These are phyloP conservation scores for Kregervanrija fluxuum DNA, from an alignment of 805 yeast species.

Conservation along the genomic window DNA sequence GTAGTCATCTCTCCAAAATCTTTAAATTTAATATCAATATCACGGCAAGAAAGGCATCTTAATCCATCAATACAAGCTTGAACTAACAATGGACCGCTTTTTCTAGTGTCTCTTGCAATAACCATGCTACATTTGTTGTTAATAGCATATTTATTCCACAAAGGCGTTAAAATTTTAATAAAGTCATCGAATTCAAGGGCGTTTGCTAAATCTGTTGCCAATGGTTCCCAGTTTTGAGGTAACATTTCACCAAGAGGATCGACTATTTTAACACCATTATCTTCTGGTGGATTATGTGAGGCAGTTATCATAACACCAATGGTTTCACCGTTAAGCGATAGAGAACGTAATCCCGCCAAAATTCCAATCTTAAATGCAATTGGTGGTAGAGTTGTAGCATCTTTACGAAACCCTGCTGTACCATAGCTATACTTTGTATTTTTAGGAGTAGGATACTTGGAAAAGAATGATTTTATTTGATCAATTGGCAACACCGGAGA, in stretches of 20 bases:
- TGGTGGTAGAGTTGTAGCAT: constrained; percentile 62
- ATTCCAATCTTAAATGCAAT: constrained; percentile 81
- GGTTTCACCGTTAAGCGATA: constrained; percentile 48
- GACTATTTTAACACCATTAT: constrained; percentile 89
- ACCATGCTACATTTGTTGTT: constrained; percentile 38
- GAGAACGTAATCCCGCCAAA: constrained; percentile 78
- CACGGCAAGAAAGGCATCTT: constrained; percentile 34
- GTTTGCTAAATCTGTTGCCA: constrained; percentile 79
- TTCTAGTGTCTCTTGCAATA: constrained; percentile 85
- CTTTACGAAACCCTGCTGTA: constrained; percentile 94
- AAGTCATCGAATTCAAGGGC: constrained; percentile 42
- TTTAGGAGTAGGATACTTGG: constrained; percentile 40
- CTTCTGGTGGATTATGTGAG: constrained; percentile 87
- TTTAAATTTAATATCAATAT: constrained; percentile 33
- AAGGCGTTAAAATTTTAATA: constrained; percentile 10
- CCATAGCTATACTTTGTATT: constrained; percentile 58
- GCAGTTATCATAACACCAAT: constrained; percentile 98
- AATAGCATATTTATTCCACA: constrained; percentile 38
- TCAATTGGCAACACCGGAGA: no score
- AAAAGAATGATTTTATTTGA: constrained; percentile 1
- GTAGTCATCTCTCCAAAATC: constrained; percentile 78
- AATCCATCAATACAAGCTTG: constrained; percentile 58
- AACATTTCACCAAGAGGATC: constrained; percentile 93
- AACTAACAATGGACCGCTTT: constrained; percentile 63
- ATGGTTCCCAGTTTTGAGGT: constrained; percentile 72